Evolutionary conservation across 2,329 filamentous ascomycete genomes (phyloP).

Genomic region (Endocalyx cinctus): DNA sequence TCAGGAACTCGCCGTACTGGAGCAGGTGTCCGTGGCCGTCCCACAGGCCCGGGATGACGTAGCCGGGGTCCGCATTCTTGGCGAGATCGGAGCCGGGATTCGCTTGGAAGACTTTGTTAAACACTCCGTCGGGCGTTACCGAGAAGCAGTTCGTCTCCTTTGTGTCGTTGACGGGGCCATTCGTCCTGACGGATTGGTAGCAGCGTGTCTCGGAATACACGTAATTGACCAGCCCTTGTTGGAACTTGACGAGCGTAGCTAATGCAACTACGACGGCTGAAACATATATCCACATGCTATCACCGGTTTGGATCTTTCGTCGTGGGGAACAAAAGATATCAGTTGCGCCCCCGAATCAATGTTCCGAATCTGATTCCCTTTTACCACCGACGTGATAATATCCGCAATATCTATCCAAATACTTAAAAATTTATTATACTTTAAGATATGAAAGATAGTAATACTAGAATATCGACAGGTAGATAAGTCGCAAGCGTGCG

Average conservation of each 20-base stretch:
- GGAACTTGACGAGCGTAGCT: conserved; percentile 18
- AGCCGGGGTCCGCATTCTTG: conserved; percentile 36
- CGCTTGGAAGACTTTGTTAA: conserved; percentile 43
- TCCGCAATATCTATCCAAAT: no score
- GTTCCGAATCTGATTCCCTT: no score
- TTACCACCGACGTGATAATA: no score
- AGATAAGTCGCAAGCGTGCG: no score
- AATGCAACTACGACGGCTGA: conserved; percentile 17
- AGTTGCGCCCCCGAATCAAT: no score
- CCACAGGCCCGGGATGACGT: conserved; percentile 64
- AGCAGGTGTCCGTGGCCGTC: conserved; percentile 67
- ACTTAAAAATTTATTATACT: no score
- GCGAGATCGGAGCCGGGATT: conserved; percentile 21
- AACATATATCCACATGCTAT: conserved; percentile 14
- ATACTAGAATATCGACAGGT: no score
- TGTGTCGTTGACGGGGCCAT: conserved; percentile 30
- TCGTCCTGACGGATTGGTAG: conserved; percentile 40
- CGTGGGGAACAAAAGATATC: no score
- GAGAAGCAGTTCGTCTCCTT: conserved; percentile 53
- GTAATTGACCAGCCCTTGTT: conserved; percentile 16
- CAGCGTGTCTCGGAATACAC: conserved; percentile 32
- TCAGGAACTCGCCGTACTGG: conserved; percentile 62
- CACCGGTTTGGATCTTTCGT: conserved; percentile 14
- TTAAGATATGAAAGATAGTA: no score
- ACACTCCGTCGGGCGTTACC: conserved; percentile 43